Base-by-base conservation (phyloP, 2,329 filamentous ascomycete genomes). In the Penicillium sumatraense region DNA sequence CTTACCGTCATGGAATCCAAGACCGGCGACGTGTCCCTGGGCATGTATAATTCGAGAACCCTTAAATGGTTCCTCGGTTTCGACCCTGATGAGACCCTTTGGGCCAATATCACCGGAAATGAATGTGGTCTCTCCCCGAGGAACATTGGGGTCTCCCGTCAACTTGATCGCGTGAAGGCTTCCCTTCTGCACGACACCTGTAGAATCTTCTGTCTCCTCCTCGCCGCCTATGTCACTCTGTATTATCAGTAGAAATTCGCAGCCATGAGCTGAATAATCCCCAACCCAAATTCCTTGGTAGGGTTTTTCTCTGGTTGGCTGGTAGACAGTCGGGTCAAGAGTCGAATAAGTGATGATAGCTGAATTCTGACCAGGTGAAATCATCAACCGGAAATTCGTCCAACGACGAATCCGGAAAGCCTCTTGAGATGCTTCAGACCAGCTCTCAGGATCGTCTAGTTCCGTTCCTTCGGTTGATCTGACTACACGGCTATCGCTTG, bases 221-320 rank as follows among this genome's bases (percentile, higher is more conserved):
- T 67, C 63, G 29, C 79, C 66, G 78, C 84, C n/a, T 29, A 9
- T 50, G 35, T 89, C 86, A 0, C 86, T 86, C 68, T 99, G 95
- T 63, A 91, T 80, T 42, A 98, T 78, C 11, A 96, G 79, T 4
- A 98, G 69, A 53, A 97, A 96, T 72, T 98, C 93, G 71, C 89
- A 93, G 1, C 93, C 92, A 65, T 98, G 93, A 0, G 85, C 86
- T 23, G 86, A 89, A 67, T 96, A 97, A 70, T 97, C 93, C 0
- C 93, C 93, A 14, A 92, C 89, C 89, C 91, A 98, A 26, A 99
- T 91, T 0, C 93, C 93, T 59, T 91, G 86, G 79, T 88, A 97
- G 0, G 92, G 93, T 69, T 92, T 93, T 51, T 87, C 81, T 9
- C 77, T 71, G 0, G 92, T 96, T 0, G 93, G 91, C 0, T 86